These are phyloP conservation scores for Trifolium pratense DNA, from an alignment of 306 rosid genomes.

Conservation along the genomic window DNA sequence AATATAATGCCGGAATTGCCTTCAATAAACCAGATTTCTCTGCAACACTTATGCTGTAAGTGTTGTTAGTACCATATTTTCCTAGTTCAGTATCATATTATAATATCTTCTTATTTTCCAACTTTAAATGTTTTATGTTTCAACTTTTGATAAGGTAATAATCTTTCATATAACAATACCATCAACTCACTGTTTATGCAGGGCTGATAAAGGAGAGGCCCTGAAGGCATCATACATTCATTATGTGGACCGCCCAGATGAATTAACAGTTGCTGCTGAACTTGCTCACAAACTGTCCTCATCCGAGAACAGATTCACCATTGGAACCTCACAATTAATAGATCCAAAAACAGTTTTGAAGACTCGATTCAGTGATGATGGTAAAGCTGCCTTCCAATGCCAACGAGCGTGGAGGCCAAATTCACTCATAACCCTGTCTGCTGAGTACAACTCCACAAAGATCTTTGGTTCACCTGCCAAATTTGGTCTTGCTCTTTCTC, in stretches of 20 bases:
- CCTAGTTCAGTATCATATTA: slow-evolving; percentile 1
- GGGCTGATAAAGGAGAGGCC: slow-evolving; percentile 80
- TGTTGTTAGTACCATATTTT: slow-evolving; percentile 32
- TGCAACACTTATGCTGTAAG: slow-evolving; percentile 79
- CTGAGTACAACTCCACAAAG: slow-evolving; percentile 76
- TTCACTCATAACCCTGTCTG: slow-evolving; percentile 76
- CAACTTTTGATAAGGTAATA: slow-evolving; percentile 1
- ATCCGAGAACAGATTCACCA: slow-evolving; percentile 68
- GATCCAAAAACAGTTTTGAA: slow-evolving; percentile 66
- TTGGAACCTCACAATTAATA: slow-evolving; percentile 77
- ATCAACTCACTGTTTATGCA: slow-evolving; percentile 44
- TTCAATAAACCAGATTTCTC: slow-evolving; percentile 81
- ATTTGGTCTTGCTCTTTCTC: slow-evolving; percentile 81
- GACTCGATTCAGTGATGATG: slow-evolving; percentile 73
- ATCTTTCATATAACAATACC: slow-evolving; percentile 19
- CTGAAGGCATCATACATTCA: slow-evolving; percentile 88
- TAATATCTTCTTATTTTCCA: slow-evolving; percentile 8
- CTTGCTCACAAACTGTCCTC: slow-evolving; percentile 67
- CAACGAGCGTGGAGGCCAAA: slow-evolving; percentile 94
- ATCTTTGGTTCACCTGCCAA: slow-evolving; percentile 63
- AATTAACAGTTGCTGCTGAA: slow-evolving; percentile 81
- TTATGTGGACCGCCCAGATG: slow-evolving; percentile 62
- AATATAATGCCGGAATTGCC: slow-evolving; percentile 81
- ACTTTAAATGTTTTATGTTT: not conserved
- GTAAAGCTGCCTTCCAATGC: slow-evolving; percentile 74